These are phyloP conservation scores for Cytospora paraplurivora DNA, from an alignment of 2,329 filamentous ascomycete species.

Conservation along the genomic window DNA sequence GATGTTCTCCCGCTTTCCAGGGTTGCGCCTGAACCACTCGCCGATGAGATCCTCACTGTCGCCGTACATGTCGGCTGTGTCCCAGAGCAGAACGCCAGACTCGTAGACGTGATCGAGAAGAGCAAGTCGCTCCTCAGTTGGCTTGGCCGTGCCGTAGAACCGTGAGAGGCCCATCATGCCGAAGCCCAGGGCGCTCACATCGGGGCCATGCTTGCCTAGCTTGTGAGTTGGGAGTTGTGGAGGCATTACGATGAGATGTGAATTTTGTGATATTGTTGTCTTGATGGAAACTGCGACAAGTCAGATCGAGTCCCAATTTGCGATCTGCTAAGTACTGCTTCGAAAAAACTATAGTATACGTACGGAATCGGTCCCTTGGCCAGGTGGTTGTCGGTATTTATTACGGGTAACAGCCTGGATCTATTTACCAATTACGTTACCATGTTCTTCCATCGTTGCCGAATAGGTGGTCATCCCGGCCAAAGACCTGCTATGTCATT, in stretches of 20 bases:
- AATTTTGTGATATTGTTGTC: background rate
- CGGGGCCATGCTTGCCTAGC: conserved; percentile 54
- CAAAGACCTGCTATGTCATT: too few relatives aligned
- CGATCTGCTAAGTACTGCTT: too few relatives aligned
- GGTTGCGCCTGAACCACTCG: conserved; percentile 48
- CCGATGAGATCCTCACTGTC: conserved; percentile 51
- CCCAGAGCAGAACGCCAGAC: conserved; percentile 47
- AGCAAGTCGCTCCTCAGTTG: conserved; percentile 46
- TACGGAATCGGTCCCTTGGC: background rate
- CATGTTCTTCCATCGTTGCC: background rate
- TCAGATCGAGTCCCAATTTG: background rate
- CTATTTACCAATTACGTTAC: background rate
- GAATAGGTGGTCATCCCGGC: background rate
- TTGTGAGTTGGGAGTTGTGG: conserved; percentile 41
- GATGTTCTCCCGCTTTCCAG: conserved; percentile 48
- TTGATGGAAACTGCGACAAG: background rate
- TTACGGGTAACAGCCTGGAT: background rate
- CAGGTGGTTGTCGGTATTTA: too few relatives aligned
- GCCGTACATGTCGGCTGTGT: conserved; percentile 47
- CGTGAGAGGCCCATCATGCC: conserved; percentile 54
- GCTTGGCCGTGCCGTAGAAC: conserved; percentile 39
- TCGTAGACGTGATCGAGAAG: conserved; percentile 49
- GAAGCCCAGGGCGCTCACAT: conserved; percentile 53
- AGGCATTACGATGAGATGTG: conserved; percentile 12
- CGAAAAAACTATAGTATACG: background rate